Evolutionary conservation across 495 filamentous ascomycete genomes (phyloP).

Genomic region (Daldinia caldariorum): DNA sequence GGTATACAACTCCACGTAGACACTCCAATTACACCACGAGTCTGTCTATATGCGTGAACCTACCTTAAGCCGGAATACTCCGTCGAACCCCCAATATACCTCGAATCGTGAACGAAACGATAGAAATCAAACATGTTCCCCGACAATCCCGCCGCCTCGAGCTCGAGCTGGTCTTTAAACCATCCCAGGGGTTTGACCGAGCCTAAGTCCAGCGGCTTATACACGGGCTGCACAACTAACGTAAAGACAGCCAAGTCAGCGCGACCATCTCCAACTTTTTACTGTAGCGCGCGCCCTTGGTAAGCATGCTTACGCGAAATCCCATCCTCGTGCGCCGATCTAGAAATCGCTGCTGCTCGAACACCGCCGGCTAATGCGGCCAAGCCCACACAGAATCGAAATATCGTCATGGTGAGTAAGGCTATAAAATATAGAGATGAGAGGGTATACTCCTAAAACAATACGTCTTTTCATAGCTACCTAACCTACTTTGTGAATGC

Average conservation of each 20-base stretch:
- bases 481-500: not conserved
- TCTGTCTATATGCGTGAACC: not conserved
- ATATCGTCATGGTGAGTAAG: constrained; percentile 9
- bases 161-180: constrained; percentile 65
- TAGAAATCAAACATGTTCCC: constrained; percentile 72
- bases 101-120: constrained; percentile 62
- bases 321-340: constrained; percentile 21
- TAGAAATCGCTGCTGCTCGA: constrained; percentile 1
- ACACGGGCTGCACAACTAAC: constrained; percentile 37
- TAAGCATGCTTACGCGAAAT: constrained; percentile 9
- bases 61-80: constrained; percentile 67
- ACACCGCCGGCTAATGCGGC: constrained; percentile 11
- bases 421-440: not conserved
- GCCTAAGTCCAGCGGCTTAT: constrained; percentile 64
- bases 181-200: constrained; percentile 67
- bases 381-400: constrained; percentile 9
- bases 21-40: no score
- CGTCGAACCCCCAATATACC: constrained; percentile 56
- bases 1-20: no score
- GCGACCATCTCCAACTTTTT: not conserved
- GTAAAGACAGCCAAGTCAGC: constrained; percentile 7
- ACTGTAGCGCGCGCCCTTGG: no score
- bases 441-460: not conserved
- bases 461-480: not conserved
- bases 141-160: constrained; percentile 66